Evolutionary conservation across 306 rosid species (phyloP).

Genomic region (Trifolium dubium): DNA sequence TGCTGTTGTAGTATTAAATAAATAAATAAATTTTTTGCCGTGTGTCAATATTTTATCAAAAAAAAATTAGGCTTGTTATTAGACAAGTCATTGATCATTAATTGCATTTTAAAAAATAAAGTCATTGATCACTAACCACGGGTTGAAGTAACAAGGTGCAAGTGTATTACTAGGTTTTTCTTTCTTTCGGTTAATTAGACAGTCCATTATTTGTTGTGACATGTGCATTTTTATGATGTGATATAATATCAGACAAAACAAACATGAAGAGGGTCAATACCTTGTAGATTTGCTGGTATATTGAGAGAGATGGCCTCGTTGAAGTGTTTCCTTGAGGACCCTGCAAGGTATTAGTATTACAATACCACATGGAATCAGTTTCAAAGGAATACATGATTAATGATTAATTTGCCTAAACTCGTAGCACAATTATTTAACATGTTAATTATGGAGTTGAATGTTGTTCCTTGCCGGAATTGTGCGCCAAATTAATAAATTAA

Average conservation of each 20-base stretch:
- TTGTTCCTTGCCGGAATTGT: too few species aligned
- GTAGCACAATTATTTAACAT: background rate
- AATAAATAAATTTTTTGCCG: constrained; percentile 17
- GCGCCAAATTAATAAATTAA: too few species aligned
- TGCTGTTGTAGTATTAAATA: background rate
- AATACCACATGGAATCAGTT: background rate
- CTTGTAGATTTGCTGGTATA: background rate
- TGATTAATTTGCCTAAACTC: background rate
- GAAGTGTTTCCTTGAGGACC: background rate
- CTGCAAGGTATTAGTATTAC: background rate
- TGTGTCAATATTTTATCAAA: background rate
- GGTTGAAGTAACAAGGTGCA: background rate
- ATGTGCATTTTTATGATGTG: background rate
- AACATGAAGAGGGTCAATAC: constrained; percentile 19
- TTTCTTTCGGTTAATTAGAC: background rate
- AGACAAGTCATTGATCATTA: background rate
- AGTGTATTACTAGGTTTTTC: background rate
- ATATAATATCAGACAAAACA: constrained; percentile 23
- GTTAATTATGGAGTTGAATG: background rate
- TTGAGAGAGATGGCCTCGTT: constrained; percentile 7
- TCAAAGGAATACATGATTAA: background rate
- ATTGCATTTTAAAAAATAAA: too few species aligned
- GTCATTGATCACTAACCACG: background rate
- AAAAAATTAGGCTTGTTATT: background rate
- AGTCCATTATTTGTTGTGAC: background rate